Conservation (phyloP, 1,284 basidiomycete genomes). For the Ustilago bromivora region DNA sequence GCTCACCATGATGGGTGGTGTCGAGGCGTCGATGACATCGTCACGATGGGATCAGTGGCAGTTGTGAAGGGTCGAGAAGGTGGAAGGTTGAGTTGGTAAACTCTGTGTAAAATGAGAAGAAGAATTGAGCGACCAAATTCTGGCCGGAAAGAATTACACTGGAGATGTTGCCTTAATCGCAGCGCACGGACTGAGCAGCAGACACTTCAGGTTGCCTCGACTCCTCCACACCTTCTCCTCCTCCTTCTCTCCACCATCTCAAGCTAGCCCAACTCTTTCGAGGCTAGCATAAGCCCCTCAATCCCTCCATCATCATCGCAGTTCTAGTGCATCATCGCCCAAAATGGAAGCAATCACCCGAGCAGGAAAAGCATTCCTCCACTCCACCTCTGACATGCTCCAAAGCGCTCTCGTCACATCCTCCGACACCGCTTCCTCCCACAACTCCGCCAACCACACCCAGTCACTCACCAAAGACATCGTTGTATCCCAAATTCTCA, state of each 20-base stretch:
- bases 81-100: background rate
- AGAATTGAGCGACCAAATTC: constrained; percentile 7
- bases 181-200: background rate
- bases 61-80: background rate
- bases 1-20: constrained; percentile 12
- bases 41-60: background rate
- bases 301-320: background rate
- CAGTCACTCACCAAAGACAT: constrained; percentile 48
- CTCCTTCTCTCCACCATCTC: background rate
- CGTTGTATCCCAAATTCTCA: constrained; percentile 41
- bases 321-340: background rate
- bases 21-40: background rate
- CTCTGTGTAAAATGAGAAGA: background rate
- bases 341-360: constrained; percentile 45
- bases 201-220: background rate
- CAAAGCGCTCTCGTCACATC: constrained; percentile 43
- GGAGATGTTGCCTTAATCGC: too few relatives aligned
- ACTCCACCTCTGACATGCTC: constrained; percentile 46
- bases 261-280: background rate
- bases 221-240: background rate
- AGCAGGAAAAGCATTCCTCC: constrained; percentile 32
- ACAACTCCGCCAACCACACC: constrained; percentile 31
- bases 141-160: background rate
- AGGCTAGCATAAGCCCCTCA: too few relatives aligned
- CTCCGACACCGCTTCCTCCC: constrained; percentile 13